phyloP scores from a whole-genome alignment of 129 eudicot genomes.

The sunflower (Helianthus annuus) region DNA sequence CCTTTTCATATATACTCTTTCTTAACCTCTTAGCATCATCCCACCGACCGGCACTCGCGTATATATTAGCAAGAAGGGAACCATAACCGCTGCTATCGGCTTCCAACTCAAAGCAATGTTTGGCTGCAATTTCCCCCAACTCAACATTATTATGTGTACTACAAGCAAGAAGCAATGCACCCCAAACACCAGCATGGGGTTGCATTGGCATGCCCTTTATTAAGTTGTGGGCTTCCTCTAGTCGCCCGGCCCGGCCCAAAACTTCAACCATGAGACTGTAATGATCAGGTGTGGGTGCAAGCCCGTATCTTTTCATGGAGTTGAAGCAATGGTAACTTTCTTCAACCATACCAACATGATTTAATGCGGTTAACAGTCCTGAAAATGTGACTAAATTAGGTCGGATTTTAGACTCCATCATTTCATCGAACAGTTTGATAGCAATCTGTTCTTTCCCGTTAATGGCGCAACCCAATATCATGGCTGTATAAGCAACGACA shows the following conservation, averaged over 20 bases:
- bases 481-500: slow-evolving; percentile 51
- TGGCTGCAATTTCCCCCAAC: slow-evolving; percentile 43
- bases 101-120: slow-evolving; percentile 42
- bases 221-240: slow-evolving; percentile 47
- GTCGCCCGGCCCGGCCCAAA: slow-evolving; percentile 43
- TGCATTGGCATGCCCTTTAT: slow-evolving; percentile 43
- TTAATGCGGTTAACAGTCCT: slow-evolving; percentile 40
- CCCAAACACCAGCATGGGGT: slow-evolving; percentile 47
- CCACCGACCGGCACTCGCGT: slow-evolving; percentile 46
- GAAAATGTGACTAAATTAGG: slow-evolving; percentile 49
- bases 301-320: slow-evolving; percentile 36
- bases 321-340: slow-evolving; percentile 41
- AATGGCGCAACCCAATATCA: slow-evolving; percentile 44
- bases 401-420: slow-evolving; percentile 34
- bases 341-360: slow-evolving; percentile 18
- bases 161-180: slow-evolving; percentile 45
- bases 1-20: slow-evolving; percentile 31
- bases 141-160: slow-evolving; percentile 35
- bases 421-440: slow-evolving; percentile 42
- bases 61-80: slow-evolving; percentile 50
- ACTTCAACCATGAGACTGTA: slow-evolving; percentile 49
- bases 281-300: slow-evolving; percentile 38
- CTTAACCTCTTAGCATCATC: slow-evolving; percentile 51
- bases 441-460: slow-evolving; percentile 36
- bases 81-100: slow-evolving; percentile 34